Conservation (phyloP, 331 rosid species). For the Quercus tomentella region DNA sequence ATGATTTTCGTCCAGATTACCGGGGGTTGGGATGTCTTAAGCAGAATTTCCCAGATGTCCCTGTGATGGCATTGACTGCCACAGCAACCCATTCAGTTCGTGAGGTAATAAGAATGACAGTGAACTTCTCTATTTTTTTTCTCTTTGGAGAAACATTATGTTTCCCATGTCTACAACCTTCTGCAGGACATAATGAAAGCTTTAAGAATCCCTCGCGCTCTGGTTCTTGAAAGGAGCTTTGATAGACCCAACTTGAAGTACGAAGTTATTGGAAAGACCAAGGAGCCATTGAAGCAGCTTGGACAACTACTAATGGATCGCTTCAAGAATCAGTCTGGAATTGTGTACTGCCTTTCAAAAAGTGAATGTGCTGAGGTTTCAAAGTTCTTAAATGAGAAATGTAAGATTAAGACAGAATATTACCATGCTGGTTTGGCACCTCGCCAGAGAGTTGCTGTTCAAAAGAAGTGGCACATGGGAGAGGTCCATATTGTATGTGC, state of each 20-base stretch:
- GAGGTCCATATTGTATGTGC: conserved; percentile 90
- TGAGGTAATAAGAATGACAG: conserved; percentile 38
- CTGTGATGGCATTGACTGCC: conserved; percentile 98
- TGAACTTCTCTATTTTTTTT: not conserved
- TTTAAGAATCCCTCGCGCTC: conserved; percentile 78
- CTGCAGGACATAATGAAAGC: conserved; percentile 83
- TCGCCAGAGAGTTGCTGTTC: conserved; percentile 81
- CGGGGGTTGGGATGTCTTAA: conserved; percentile 83
- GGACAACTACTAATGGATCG: conserved; percentile 58
- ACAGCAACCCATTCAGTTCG: conserved; percentile 93
- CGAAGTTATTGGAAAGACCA: conserved; percentile 79
- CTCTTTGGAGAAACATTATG: not conserved
- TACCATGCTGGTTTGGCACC: conserved; percentile 91
- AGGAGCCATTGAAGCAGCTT: conserved; percentile 78
- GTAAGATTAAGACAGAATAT: conserved; percentile 64
- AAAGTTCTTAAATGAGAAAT: conserved; percentile 58
- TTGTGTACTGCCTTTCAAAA: conserved; percentile 92
- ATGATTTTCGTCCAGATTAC: conserved; percentile 98
- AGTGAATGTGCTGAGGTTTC: conserved; percentile 89
- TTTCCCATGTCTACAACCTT: not conserved
- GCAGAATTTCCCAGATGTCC: conserved; percentile 71
- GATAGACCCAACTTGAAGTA: conserved; percentile 95
- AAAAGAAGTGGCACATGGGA: conserved; percentile 84
- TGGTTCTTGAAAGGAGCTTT: conserved; percentile 92
- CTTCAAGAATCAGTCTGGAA: conserved; percentile 77